Evolutionary conservation across 768 basidiomycete genomes (phyloP).

Genomic region (Tylopilus balloui): DNA sequence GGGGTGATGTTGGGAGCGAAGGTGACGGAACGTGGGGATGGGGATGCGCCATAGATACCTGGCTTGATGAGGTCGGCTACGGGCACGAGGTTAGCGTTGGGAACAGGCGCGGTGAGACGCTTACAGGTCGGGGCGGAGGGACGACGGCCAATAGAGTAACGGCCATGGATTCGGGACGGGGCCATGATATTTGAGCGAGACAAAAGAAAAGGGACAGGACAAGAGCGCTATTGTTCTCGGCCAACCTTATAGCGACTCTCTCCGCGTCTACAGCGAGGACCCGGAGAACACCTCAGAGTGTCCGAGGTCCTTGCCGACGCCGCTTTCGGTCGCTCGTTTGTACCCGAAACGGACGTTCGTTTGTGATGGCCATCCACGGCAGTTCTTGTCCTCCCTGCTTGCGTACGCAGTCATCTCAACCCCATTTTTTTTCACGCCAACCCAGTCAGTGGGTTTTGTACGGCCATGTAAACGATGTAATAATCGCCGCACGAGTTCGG

Average conservation of each 20-base stretch:
- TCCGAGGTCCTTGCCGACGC: not conserved
- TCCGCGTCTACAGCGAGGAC: too few relatives aligned
- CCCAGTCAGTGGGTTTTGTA: too few relatives aligned
- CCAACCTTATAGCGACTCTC: slow-evolving; percentile 21
- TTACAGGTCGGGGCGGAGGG: slow-evolving; percentile 34
- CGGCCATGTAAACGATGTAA: too few relatives aligned
- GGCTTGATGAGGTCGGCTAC: slow-evolving; percentile 43
- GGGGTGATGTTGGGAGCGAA: slow-evolving; percentile 64
- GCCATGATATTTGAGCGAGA: slow-evolving; percentile 10
- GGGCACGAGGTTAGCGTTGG: not conserved
- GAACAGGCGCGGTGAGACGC: not conserved
- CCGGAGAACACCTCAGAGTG: too few relatives aligned
- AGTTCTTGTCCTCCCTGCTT: not conserved
- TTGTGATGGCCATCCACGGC: not conserved
- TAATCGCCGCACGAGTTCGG: too few relatives aligned
- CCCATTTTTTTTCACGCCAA: too few relatives aligned
- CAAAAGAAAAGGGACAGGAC: slow-evolving; percentile 6
- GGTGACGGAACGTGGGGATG: slow-evolving; percentile 47
- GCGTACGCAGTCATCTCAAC: too few relatives aligned
- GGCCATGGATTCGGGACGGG: slow-evolving; percentile 14
- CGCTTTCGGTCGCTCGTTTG: slow-evolving; percentile 16
- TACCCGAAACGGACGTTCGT: slow-evolving; percentile 6
- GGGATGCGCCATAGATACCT: slow-evolving; percentile 47
- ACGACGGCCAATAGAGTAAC: slow-evolving; percentile 36
- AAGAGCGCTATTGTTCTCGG: slow-evolving; percentile 26